Evolutionary conservation across 2,329 filamentous ascomycete genomes (phyloP).

Genomic region (Neocatenulostroma microsporum): DNA sequence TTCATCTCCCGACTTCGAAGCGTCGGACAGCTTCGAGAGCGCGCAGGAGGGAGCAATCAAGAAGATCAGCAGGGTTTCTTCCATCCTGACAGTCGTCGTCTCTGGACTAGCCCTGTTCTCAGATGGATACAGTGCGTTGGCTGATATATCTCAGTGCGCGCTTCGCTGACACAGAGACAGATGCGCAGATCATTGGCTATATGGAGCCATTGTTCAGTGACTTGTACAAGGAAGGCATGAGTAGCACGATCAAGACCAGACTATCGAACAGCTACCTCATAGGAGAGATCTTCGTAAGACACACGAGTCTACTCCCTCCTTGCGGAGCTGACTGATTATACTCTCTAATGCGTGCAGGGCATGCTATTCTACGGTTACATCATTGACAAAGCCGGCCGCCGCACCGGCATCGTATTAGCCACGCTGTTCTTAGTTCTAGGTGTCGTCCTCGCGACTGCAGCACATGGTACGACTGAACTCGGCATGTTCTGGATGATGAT

Average conservation of each 20-base stretch:
- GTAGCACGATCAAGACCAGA: slow-evolving; percentile 41
- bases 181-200: slow-evolving; percentile 39
- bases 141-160: no score
- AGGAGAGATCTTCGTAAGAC: slow-evolving; percentile 50
- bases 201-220: slow-evolving; percentile 32
- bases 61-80: slow-evolving; percentile 21
- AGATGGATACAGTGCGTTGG: no score
- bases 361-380: slow-evolving; percentile 48
- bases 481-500: slow-evolving; percentile 51
- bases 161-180: no score
- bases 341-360: no score
- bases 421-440: slow-evolving; percentile 43
- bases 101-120: slow-evolving; percentile 41
- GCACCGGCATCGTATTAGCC: slow-evolving; percentile 42
- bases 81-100: slow-evolving; percentile 39
- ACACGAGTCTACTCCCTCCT: no score
- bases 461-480: slow-evolving; percentile 33
- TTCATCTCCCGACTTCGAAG: background rate
- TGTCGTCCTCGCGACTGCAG: slow-evolving; percentile 41
- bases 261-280: slow-evolving; percentile 51
- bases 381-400: slow-evolving; percentile 45
- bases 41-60: slow-evolving; percentile 7
- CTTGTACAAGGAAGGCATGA: slow-evolving; percentile 38
- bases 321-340: no score
- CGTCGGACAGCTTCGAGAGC: background rate